These are phyloP conservation scores for Colletotrichum neosansevieriae DNA, from an alignment of 2,329 filamentous ascomycete genomes.

Conservation along the genomic window DNA sequence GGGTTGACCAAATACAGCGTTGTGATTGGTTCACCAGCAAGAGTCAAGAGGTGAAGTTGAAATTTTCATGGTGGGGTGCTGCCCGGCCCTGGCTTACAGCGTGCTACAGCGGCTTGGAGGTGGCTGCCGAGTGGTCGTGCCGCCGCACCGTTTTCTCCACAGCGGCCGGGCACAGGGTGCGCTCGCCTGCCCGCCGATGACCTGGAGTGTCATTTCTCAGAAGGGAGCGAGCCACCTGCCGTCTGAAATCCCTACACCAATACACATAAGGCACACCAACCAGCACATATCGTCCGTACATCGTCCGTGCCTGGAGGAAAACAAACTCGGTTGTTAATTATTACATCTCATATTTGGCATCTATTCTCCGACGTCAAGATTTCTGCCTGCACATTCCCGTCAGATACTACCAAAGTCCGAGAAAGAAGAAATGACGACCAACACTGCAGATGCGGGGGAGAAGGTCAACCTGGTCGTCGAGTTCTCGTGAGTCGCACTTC, in stretches of 20 bases:
- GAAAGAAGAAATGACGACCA: slow-evolving; percentile 33
- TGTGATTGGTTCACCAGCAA: slow-evolving; percentile 51
- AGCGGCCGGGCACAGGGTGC: slow-evolving; percentile 6
- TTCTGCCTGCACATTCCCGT: slow-evolving; percentile 20
- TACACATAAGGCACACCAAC: not conserved
- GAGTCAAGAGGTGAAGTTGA: slow-evolving; percentile 39
- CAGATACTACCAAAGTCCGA: slow-evolving; percentile 3
- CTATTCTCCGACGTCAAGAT: slow-evolving; percentile 34
- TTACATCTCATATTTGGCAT: slow-evolving; percentile 34
- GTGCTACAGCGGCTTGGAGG: slow-evolving; percentile 12
- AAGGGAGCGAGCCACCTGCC: not conserved
- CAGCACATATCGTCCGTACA: slow-evolving; percentile 16
- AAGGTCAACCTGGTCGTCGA: slow-evolving; percentile 75
- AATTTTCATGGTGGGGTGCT: slow-evolving; percentile 38
- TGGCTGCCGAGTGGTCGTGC: slow-evolving; percentile 16
- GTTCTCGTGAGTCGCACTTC: slow-evolving; percentile 66
- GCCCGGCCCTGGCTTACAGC: slow-evolving; percentile 34
- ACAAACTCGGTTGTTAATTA: slow-evolving; percentile 29
- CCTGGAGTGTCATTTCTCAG: slow-evolving; percentile 1
- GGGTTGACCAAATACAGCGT: slow-evolving; percentile 48
- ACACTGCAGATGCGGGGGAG: slow-evolving; percentile 41
- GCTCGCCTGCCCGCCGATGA: not conserved
- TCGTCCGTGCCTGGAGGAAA: slow-evolving; percentile 29
- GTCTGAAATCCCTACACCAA: slow-evolving; percentile 18
- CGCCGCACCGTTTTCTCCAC: slow-evolving; percentile 37